Conservation (phyloP, 192 early-diverging fungal genomes). For the Backusella westeae region DNA sequence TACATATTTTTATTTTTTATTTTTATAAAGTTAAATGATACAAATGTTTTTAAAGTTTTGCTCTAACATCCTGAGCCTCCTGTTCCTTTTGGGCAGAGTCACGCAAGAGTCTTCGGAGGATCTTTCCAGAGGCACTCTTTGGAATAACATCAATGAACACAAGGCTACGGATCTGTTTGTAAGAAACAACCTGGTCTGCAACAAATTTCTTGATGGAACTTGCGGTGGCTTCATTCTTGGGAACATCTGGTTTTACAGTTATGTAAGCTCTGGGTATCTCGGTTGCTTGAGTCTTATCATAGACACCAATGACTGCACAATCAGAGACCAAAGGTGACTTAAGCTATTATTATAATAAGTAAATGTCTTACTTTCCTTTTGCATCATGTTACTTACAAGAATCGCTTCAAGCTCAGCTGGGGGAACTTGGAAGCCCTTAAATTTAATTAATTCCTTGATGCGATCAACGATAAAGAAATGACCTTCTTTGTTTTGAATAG, state of each 20-base stretch:
- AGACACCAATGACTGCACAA: constrained; percentile 66
- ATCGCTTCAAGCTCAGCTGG: constrained; percentile 70
- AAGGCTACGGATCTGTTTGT: constrained; percentile 80
- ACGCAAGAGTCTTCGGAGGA: constrained; percentile 55
- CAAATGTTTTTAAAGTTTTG: constrained; percentile 5
- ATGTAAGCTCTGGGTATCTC: constrained; percentile 82
- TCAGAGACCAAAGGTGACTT: constrained; percentile 69
- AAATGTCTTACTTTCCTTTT: too few relatives aligned
- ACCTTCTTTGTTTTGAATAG: constrained; percentile 47
- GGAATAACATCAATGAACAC: constrained; percentile 74
- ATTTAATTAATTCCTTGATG: constrained; percentile 61
- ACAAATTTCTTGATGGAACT: constrained; percentile 54
- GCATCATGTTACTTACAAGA: constrained; percentile 43
- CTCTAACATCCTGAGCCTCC: not conserved
- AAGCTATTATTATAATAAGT: not conserved
- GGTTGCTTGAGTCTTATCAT: constrained; percentile 60
- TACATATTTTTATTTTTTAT: not conserved
- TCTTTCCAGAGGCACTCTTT: constrained; percentile 80
- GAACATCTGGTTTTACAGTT: constrained; percentile 47
- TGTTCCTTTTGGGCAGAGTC: constrained; percentile 4
- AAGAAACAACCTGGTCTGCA: constrained; percentile 57
- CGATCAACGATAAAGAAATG: constrained; percentile 75
- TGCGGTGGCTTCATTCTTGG: constrained; percentile 19
- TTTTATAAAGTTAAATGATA: not conserved
- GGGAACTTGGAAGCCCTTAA: constrained; percentile 64